Percentiles rank a stretch among this genome's conserved stretches.
These are phyloP conservation scores for Chalaropsis thielavioides DNA, from an alignment of 2,329 filamentous ascomycete species.

Conservation along the genomic window DNA sequence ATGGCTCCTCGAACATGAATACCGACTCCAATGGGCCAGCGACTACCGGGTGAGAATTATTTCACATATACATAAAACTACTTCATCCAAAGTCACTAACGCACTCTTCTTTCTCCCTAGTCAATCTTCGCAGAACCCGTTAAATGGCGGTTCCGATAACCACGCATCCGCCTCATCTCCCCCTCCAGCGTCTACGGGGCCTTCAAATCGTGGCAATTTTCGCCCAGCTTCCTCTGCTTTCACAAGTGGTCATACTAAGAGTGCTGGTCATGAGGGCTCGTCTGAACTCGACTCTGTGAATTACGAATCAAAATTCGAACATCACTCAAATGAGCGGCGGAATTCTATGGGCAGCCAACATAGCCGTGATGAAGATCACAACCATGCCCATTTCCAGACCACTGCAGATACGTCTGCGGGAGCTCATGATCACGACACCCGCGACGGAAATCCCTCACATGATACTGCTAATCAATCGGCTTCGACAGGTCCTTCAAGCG, in stretches of 20 bases:
- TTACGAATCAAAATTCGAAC: neutral
- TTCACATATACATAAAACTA: neutral
- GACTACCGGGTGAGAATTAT: neutral
- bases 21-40: neutral
- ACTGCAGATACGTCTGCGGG: neutral
- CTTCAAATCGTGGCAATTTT: slow-evolving; percentile 21
- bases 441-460: neutral
- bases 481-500: slow-evolving; percentile 30
- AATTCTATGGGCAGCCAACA: neutral
- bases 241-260: neutral
- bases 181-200: slow-evolving; percentile 20
- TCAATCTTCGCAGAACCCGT: neutral
- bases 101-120: neutral
- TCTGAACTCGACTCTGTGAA: neutral
- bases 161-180: slow-evolving; percentile 21
- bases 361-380: neutral
- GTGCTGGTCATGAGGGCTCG: neutral
- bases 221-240: neutral
- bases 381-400: neutral
- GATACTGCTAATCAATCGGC: slow-evolving; percentile 19
- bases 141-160: neutral
- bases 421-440: neutral
- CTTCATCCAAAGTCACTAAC: neutral
- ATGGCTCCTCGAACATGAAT: neutral
- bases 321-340: neutral